Evolutionary conservation across 306 rosid genomes (phyloP).

Genomic region (Quercus ilex): DNA sequence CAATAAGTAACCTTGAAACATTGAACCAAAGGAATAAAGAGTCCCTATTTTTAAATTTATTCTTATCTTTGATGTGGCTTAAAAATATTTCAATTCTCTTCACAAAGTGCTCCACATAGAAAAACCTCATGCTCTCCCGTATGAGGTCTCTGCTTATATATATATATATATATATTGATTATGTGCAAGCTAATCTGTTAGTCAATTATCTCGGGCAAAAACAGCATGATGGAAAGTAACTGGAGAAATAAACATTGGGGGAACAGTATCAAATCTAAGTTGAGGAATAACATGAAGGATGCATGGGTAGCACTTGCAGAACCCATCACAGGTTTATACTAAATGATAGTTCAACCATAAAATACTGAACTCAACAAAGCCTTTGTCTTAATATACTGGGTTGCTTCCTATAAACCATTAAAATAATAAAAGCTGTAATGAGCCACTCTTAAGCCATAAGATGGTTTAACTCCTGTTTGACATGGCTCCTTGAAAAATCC

Average conservation of each 20-base stretch:
- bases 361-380: neutral
- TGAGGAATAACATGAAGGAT: neutral
- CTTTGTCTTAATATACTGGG: neutral
- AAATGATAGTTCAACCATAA: neutral
- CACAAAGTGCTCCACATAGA: too few relatives aligned
- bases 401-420: neutral
- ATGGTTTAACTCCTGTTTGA: neutral
- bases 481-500: constrained; percentile 4
- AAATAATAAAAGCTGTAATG: neutral
- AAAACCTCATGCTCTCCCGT: too few relatives aligned
- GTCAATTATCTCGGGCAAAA: neutral
- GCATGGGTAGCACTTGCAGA: neutral
- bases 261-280: neutral
- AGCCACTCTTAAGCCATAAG: constrained; percentile 1
- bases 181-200: neutral
- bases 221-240: neutral
- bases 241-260: neutral
- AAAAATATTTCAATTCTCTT: too few relatives aligned
- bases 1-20: too few relatives aligned
- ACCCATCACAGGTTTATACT: neutral
- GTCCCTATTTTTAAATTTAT: too few relatives aligned
- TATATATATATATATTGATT: too few relatives aligned
- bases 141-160: too few relatives aligned
- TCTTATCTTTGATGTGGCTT: too few relatives aligned
- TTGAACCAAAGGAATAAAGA: too few relatives aligned